Evolutionary conservation across 2,329 filamentous ascomycete species (phyloP).

Genomic region (Ophiocordyceps camponoti-floridani): DNA sequence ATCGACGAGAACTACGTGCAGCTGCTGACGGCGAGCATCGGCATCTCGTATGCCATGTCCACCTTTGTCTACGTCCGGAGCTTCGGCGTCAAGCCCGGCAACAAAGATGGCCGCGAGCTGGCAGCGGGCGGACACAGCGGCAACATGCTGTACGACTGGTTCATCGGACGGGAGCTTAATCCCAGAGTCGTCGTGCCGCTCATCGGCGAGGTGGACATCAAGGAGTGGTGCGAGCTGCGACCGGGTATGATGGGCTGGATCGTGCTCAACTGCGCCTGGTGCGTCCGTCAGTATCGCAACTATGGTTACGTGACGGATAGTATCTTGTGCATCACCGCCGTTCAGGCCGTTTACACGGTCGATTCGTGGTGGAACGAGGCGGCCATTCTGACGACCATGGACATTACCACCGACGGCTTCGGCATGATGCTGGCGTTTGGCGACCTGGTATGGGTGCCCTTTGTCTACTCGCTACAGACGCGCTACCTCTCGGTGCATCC

Average conservation of each 20-base stretch:
- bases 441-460: constrained; percentile 84
- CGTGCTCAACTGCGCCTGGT: constrained; percentile 66
- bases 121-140: constrained; percentile 68
- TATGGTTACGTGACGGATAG: constrained; percentile 75
- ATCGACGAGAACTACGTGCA: constrained; percentile 83
- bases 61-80: constrained; percentile 67
- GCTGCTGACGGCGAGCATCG: constrained; percentile 64
- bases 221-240: constrained; percentile 77
- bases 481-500: constrained; percentile 76
- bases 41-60: constrained; percentile 57
- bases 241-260: constrained; percentile 84
- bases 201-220: constrained; percentile 77
- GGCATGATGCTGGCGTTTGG: constrained; percentile 91
- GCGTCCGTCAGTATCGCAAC: constrained; percentile 73
- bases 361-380: constrained; percentile 79
- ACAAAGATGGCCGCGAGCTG: constrained; percentile 56
- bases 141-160: constrained; percentile 88
- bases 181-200: constrained; percentile 64
- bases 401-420: constrained; percentile 84
- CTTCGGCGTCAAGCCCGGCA: constrained; percentile 64
- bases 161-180: constrained; percentile 89
- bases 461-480: constrained; percentile 69
- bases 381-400: constrained; percentile 82
- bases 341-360: constrained; percentile 69
- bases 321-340: constrained; percentile 59